Conservation (phyloP, 2,329 filamentous ascomycete species). For the Ophiocordyceps unilateralis region DNA sequence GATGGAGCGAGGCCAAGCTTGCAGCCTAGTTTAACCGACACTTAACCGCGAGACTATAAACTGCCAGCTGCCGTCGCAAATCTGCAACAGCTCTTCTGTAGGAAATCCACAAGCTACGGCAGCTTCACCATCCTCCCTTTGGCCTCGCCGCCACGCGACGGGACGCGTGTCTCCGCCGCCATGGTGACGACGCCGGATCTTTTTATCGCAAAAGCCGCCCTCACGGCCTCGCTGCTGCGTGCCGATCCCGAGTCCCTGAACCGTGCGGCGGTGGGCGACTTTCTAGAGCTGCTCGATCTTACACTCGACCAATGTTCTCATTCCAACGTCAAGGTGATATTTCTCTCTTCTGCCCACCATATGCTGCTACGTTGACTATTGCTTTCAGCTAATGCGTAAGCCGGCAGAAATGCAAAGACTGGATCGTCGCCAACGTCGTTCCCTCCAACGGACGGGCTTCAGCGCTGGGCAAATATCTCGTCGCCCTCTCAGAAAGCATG, state of each 20-base stretch:
- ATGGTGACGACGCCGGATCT: constrained; percentile 52
- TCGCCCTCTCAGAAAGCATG: constrained; percentile 39
- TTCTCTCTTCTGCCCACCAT: constrained; percentile 3
- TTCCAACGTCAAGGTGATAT: constrained; percentile 74
- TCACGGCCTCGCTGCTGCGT: constrained; percentile 56
- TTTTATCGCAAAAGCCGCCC: constrained; percentile 63
- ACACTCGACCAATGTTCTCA: constrained; percentile 56
- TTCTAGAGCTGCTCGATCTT: constrained; percentile 48
- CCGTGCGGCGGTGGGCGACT: constrained; percentile 51
- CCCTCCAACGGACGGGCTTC: constrained; percentile 47
- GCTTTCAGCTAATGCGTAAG: neutral
- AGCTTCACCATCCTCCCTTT: neutral
- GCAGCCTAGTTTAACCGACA: neutral
- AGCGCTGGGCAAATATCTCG: constrained; percentile 60
- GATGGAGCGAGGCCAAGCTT: no score
- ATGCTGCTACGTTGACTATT: neutral
- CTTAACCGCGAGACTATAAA: neutral
- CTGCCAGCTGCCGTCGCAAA: neutral
- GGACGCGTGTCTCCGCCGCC: neutral
- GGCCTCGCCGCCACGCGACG: neutral
- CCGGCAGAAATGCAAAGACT: constrained; percentile 66
- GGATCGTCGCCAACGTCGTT: constrained; percentile 59
- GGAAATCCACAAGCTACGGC: neutral
- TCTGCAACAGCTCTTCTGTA: neutral
- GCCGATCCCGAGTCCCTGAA: constrained; percentile 54